Conservation (phyloP, 257 asterid genomes). For the Fraxinus anomala region DNA sequence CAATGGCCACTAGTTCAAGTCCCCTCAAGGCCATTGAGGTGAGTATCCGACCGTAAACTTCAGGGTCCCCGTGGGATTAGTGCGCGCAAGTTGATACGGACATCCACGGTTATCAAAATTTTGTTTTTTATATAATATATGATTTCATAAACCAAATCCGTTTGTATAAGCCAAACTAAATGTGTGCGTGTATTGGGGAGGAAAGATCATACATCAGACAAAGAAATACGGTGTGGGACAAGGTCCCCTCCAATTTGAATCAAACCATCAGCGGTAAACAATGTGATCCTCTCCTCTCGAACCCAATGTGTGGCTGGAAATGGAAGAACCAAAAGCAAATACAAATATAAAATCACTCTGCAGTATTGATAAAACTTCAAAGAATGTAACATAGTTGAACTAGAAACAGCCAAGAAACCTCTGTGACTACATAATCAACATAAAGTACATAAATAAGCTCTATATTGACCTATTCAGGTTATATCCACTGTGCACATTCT, state of each 20-base stretch:
- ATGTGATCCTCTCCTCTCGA: conserved; percentile 72
- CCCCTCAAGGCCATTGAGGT: no score
- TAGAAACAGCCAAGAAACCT: not conserved
- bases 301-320: conserved; percentile 83
- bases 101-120: no score
- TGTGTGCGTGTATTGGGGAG: not conserved
- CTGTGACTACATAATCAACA: not conserved
- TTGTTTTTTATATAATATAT: no score
- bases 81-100: no score
- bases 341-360: not conserved
- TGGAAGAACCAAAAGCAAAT: not conserved
- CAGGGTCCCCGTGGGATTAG: no score
- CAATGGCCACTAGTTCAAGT: no score
- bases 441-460: not conserved
- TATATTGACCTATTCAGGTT: no score
- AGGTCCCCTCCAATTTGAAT: conserved; percentile 91
- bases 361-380: not conserved
- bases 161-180: not conserved
- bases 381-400: not conserved
- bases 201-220: conserved; percentile 55
- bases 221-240: conserved; percentile 64
- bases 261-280: conserved; percentile 86
- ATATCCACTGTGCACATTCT: no score
- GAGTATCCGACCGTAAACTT: no score
- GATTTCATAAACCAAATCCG: not conserved